Base-by-base conservation (phyloP, 495 filamentous ascomycete genomes). In the Cenococcum geophilum region DNA sequence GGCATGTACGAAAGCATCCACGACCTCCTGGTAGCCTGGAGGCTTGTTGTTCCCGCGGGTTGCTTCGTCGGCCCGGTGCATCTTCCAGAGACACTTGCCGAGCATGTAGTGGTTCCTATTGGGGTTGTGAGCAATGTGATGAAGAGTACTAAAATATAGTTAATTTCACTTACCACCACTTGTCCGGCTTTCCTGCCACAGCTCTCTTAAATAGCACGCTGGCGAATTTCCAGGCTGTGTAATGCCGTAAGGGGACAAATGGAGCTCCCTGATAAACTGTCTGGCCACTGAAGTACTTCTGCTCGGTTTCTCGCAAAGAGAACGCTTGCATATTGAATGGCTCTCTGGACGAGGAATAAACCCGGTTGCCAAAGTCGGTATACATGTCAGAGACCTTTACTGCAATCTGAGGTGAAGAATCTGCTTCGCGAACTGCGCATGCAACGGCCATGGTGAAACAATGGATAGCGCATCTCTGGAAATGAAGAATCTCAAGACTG, bases 11-110 rank as follows among this genome's bases (percentile, higher is more conserved):
- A 95, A 80, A n/a, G 85, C 78, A 45, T 83, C 78, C 22, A 95
- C 67, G 11, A 96, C 80, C 57, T 79, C 76, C 59, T 86, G 76
- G 40, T 86, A 74, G 16, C 73, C 71, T 1, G 70, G 68, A 8
- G 23, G 54, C 21, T 61, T 55, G 36, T 64, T 55, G 22, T 55
- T 52, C 16, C 16, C 22, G 0, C 43, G 54, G 23, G 66, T 54
- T 18, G 83, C 68, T 8, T 76, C 75, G 14, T 79, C 80, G 61
- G 79, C 85, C 52, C 77, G 74, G 68, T 85, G 86, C 88, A 97
- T 95, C 74, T 97, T 99, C 86, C 92, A 97, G 27, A 92, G 78
- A 69, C 91, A 95, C 77, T 99, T 99, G 42, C 87, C 89, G 10
- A 91, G 83, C 83, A 92, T 92, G 71, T 92, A 97, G 51, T 88